Evolutionary conservation across 179 eudicot species (phyloP).

Genomic region (Beta lomatogona): DNA sequence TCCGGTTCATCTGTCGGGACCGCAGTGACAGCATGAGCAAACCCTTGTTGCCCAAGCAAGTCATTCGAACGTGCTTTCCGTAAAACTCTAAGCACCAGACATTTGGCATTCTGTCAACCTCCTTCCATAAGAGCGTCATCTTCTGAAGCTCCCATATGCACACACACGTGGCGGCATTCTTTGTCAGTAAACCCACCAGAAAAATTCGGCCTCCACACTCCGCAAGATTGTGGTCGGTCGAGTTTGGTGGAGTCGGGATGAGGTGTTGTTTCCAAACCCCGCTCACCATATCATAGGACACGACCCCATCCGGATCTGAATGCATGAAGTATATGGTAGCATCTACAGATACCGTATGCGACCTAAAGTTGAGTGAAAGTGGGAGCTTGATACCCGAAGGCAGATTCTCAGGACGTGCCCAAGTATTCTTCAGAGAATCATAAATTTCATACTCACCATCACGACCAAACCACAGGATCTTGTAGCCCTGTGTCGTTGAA

Average conservation of each 20-base stretch:
- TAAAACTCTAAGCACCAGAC: constrained; percentile 95
- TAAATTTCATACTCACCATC: constrained; percentile 81
- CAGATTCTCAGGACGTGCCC: constrained; percentile 60
- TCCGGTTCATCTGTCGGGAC: constrained; percentile 72
- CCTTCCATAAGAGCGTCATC: constrained; percentile 98
- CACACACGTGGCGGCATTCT: constrained; percentile 88
- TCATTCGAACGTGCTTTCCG: constrained; percentile 89
- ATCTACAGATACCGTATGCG: constrained; percentile 63
- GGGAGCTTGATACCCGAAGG: constrained; percentile 67
- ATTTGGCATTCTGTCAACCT: constrained; percentile 99
- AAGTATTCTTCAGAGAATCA: constrained; percentile 61
- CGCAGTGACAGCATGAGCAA: constrained; percentile 85
- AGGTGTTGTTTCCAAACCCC: constrained; percentile 69
- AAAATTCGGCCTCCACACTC: constrained; percentile 70
- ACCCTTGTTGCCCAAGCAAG: constrained; percentile 89
- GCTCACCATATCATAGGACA: constrained; percentile 59
- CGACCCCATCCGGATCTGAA: constrained; percentile 81
- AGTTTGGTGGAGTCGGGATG: constrained; percentile 67
- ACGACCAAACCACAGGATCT: constrained; percentile 77
- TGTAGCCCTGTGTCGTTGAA: constrained; percentile 51
- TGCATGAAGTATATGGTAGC: constrained; percentile 63
- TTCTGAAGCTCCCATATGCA: constrained; percentile 96
- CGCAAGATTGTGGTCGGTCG: constrained; percentile 70
- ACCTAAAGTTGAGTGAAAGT: constrained; percentile 66
- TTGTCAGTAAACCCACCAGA: constrained; percentile 81